Base-by-base conservation (phyloP, 1,284 basidiomycete species). In the Pisolithus thermaeus region DNA sequence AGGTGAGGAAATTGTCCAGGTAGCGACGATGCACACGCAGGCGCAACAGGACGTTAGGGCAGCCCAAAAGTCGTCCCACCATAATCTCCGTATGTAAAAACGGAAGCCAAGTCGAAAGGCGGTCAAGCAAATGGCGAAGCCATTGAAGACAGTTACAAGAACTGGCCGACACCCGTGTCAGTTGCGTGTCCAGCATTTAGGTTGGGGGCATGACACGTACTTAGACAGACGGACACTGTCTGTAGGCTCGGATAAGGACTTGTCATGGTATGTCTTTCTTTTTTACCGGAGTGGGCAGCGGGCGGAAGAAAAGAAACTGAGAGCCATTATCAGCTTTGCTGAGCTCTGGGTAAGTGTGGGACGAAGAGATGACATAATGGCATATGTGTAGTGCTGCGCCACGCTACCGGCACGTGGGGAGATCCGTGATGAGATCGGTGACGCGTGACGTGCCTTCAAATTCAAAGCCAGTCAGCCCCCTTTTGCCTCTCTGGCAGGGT, bases 21-120 rank as follows among this genome's bases (percentile, higher is more conserved):
- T 36, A 0, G 9, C 6, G 38, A 53, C 53, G 49, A 52, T 45
- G 30, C 54, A 56, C 36, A 56, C 39, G 1, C 41, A 40, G 39
- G 64, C 54, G 25, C 52, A 53, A 18, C 52, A 1, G 12, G 65
- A 52, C 3, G 61, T 46, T 14, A 67, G 47, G n/a, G 54, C 46
- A 7, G 62, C 63, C 52, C 56, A 65, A 22, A 66, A 49, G 38
- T 65, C 63, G 41, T 65, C 63, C 61, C 59, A 65, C 66, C 66
- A 64, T 16, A 68, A 47, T 9, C 56, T 57, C 38, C 49, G 52
- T 8, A 56, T 55, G 27, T 52, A 47, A 27, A 54, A 51, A 32
- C 66, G 59, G 52, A 65, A 64, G 56, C 56, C 63, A 22, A 67
- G 63, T 43, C 66, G 63, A 46, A 65, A 62, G 1, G 51, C 52